Base-by-base conservation (phyloP, 345 rosid species). In the Aurinia saxatilis region DNA sequence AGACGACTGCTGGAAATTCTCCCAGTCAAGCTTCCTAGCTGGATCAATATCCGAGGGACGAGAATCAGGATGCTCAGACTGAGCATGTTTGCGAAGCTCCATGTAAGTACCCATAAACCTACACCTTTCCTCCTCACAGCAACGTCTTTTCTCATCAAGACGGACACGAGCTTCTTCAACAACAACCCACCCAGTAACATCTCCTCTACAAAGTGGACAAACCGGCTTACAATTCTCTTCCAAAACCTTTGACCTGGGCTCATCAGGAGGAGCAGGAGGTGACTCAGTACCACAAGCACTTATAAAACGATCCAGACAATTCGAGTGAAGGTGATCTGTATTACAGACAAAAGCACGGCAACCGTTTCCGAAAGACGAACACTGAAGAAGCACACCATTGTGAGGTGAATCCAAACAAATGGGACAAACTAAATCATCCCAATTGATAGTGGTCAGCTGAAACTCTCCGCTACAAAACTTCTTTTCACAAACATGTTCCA, bases 171-270 rank as follows among this genome's bases (percentile, higher is more conserved):
- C 88, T 60, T 82, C 79, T 31, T 90, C 85, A 6, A 84, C 79
- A 57, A 80, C 79, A 39, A 80, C 58, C 95, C 99, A 93, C 3
- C 99, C 97, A 6, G 81, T 81, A 55, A 90, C 97, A 74, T 84
- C 84, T 38, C 99, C 99, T 79, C 99, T 81, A 73, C 99, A 93
- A 15, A 93, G 76, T 46, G 99, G 99, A 54, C 97, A 93, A 44
- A 79, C 76, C 0, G 91, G 90, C 67, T 68, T 80, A 67, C 78
- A 72, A 48, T 60, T 71, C 40, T 70, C 81, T 59, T 84, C 91
- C 10, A 66, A 73, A 18, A 36, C 67, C 54, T 40, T 62, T 2
- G 79, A 72, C 31, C 63, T 75, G 13, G 75, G 48, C 23, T 57
- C 54, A 57, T 77, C 83, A 33, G 85, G 70, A 33, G 85, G 70